phyloP scores from a whole-genome alignment of 176 grass and related monocot species.

The Panicum miliaceum region DNA sequence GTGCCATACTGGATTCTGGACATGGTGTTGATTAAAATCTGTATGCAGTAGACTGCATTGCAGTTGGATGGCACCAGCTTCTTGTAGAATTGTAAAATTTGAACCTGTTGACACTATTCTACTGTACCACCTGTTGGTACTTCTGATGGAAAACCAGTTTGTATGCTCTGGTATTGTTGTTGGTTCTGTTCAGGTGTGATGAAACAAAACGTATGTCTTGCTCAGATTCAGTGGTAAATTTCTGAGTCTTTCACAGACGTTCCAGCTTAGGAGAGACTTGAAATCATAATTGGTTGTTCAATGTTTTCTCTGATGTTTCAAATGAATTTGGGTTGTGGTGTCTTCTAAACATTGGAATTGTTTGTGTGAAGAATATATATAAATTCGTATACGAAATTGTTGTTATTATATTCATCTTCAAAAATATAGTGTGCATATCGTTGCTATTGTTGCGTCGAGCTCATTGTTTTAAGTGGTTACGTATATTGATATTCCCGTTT shows the following conservation, averaged over 20 bases:
- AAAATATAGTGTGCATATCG: no score
- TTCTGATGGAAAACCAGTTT: not conserved
- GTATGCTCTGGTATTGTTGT: not conserved
- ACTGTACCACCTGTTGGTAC: not conserved
- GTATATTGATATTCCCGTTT: no score
- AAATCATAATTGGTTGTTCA: not conserved
- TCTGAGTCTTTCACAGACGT: not conserved
- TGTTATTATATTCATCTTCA: no score
- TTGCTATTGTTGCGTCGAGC: no score
- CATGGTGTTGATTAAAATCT: not conserved
- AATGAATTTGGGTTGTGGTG: not conserved
- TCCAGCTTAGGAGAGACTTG: not conserved
- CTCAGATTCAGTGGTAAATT: not conserved
- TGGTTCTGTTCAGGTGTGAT: not conserved
- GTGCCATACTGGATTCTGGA: not conserved
- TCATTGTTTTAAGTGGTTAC: no score
- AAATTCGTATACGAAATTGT: no score
- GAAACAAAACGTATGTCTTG: not conserved
- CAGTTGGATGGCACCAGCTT: not conserved
- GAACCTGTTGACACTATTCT: not conserved
- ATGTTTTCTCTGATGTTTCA: not conserved
- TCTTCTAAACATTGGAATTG: not conserved
- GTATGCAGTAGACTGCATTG: not conserved
- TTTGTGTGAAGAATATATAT: not conserved
- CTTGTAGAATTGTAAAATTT: conserved; percentile 11